Evolutionary conservation across 306 rosid genomes (phyloP).

Genomic region (Dicorynia guianensis): DNA sequence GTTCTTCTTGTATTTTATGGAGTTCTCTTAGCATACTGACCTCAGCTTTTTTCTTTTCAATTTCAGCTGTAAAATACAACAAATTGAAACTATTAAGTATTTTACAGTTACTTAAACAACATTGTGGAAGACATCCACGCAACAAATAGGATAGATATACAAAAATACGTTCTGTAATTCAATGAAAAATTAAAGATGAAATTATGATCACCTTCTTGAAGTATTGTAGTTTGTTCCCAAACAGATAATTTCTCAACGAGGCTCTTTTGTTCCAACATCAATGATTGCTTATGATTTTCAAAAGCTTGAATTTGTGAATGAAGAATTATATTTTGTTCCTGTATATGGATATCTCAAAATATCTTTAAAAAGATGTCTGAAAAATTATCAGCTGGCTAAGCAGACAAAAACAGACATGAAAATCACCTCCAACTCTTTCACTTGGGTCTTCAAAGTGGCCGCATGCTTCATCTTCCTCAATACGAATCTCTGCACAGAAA

Average conservation of each 20-base stretch:
- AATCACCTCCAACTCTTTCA: constrained; percentile 3
- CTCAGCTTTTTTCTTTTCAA: constrained; percentile 49
- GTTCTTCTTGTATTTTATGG: constrained; percentile 17
- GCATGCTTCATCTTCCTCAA: neutral
- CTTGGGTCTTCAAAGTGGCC: neutral
- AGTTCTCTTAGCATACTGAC: constrained; percentile 46
- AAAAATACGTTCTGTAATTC: no score
- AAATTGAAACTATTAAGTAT: neutral
- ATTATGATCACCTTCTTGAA: constrained; percentile 47
- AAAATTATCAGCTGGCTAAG: neutral
- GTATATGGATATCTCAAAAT: neutral
- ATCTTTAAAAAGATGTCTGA: neutral
- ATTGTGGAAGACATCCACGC: no score
- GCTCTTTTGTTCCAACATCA: constrained; percentile 43
- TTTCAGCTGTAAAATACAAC: constrained; percentile 41
- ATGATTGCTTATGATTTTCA: constrained; percentile 28
- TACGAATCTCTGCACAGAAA: constrained; percentile 16
- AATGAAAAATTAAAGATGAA: neutral
- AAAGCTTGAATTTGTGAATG: constrained; percentile 44
- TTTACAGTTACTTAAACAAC: neutral
- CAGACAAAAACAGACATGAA: neutral
- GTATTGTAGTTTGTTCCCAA: neutral
- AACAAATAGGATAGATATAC: no score
- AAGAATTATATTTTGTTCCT: constrained; percentile 49
- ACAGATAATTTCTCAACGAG: constrained; percentile 42